Evolutionary conservation across 2,329 filamentous ascomycete species (phyloP).

Genomic region (Elsinoe batatas): DNA sequence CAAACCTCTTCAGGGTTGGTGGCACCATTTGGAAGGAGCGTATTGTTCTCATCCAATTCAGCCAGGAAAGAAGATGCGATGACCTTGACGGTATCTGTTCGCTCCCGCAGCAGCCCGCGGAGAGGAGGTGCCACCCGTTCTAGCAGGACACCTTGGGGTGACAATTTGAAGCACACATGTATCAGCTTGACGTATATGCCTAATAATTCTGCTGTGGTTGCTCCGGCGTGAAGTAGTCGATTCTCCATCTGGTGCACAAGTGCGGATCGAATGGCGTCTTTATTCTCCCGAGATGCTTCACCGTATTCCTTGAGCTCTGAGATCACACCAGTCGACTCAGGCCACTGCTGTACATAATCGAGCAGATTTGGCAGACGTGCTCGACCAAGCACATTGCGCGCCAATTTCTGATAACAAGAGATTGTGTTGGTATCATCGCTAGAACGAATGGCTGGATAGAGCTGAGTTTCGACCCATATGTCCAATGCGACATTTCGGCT

Average conservation of each 20-base stretch:
- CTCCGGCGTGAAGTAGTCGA: slow-evolving; percentile 62
- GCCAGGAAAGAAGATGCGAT: slow-evolving; percentile 66
- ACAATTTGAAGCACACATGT: slow-evolving; percentile 62
- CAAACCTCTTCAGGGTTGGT: slow-evolving; percentile 43
- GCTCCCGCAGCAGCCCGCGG: slow-evolving; percentile 64
- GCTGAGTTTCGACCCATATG: slow-evolving; percentile 19
- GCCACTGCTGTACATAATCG: slow-evolving; percentile 70
- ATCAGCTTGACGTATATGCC: slow-evolving; percentile 73
- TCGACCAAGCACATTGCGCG: slow-evolving; percentile 56
- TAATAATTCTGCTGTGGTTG: slow-evolving; percentile 65
- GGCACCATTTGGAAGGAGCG: slow-evolving; percentile 27
- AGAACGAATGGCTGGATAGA: background rate
- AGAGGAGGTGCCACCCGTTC: slow-evolving; percentile 64
- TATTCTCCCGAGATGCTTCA: slow-evolving; percentile 52
- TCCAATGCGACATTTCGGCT: slow-evolving; percentile 30
- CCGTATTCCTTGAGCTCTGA: slow-evolving; percentile 58
- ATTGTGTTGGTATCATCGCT: background rate
- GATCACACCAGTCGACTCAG: slow-evolving; percentile 58
- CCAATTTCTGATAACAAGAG: slow-evolving; percentile 23
- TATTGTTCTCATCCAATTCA: slow-evolving; percentile 39
- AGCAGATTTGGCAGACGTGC: slow-evolving; percentile 64
- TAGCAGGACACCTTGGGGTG: slow-evolving; percentile 67
- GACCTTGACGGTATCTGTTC: slow-evolving; percentile 68
- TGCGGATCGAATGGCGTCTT: slow-evolving; percentile 58
- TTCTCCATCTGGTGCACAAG: slow-evolving; percentile 58